phyloP scores from a whole-genome alignment of 1,284 basidiomycete species.

The Porogramme epimiltina region DNA sequence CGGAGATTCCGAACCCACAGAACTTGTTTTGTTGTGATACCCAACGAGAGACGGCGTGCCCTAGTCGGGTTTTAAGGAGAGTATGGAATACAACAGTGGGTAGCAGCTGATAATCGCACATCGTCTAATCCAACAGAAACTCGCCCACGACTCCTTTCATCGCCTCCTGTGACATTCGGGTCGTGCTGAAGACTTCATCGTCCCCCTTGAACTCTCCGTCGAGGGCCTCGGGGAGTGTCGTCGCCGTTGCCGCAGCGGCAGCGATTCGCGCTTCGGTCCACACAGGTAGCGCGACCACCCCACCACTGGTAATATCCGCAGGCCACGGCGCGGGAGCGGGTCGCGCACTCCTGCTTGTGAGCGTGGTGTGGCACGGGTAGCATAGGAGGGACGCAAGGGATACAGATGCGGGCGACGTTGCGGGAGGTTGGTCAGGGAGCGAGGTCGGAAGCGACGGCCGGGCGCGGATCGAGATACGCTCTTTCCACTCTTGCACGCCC shows the following conservation, averaged over 20 bases:
- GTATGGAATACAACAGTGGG: too few species aligned
- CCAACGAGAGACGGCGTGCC: too few species aligned
- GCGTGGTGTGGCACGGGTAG: conserved; percentile 25
- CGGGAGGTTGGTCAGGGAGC: neutral
- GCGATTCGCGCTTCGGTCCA: conserved; percentile 16
- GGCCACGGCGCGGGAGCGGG: conserved; percentile 19
- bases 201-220: neutral
- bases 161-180: conserved; percentile 15
- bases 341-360: conserved; percentile 24
- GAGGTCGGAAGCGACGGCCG: too few species aligned
- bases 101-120: too few species aligned
- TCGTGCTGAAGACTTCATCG: conserved; percentile 9
- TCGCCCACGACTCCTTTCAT: conserved; percentile 20
- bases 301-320: neutral
- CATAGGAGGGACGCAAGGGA: conserved; percentile 23
- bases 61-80: too few species aligned
- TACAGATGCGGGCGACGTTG: neutral
- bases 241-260: neutral
- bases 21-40: too few species aligned
- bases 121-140: conserved; percentile 10
- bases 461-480: conserved; percentile 24
- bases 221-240: neutral
- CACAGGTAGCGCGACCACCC: conserved; percentile 12
- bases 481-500: conserved; percentile 26
- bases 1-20: too few species aligned